These are phyloP conservation scores for Fusarium virguliforme DNA, from an alignment of 2,329 filamentous ascomycete species.

Conservation along the genomic window DNA sequence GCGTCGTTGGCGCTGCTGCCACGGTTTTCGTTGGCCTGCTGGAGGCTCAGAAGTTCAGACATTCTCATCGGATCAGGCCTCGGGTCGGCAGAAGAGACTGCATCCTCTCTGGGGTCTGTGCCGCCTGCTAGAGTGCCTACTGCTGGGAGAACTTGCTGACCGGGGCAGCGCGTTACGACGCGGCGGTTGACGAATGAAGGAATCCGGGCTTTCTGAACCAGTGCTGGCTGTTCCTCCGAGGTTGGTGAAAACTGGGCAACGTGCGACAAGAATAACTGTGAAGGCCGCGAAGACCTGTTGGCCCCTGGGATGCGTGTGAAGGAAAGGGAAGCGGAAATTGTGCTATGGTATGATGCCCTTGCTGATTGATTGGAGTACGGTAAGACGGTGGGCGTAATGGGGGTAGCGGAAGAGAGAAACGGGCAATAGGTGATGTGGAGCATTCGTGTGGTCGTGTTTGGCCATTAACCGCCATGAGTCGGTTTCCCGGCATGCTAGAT, in stretches of 20 bases:
- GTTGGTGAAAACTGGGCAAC: background rate
- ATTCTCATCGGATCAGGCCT: constrained; percentile 49
- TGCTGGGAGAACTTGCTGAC: constrained; percentile 22
- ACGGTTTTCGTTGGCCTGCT: background rate
- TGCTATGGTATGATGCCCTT: too few relatives aligned
- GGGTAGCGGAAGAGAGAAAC: too few relatives aligned
- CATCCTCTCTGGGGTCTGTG: constrained; percentile 21
- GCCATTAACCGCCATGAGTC: too few relatives aligned
- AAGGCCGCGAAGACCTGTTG: background rate
- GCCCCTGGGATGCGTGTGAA: background rate
- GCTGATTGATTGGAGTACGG: too few relatives aligned
- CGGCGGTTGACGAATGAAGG: constrained; percentile 16
- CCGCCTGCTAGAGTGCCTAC: constrained; percentile 3
- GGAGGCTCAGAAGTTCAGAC: constrained; percentile 41
- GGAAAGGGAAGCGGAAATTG: background rate
- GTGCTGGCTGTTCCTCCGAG: too few relatives aligned
- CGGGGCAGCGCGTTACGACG: constrained; percentile 10
- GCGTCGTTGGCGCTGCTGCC: background rate
- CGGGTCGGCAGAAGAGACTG: constrained; percentile 30
- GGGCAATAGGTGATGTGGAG: too few relatives aligned
- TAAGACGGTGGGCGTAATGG: too few relatives aligned
- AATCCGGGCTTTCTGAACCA: too few relatives aligned
- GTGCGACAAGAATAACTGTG: background rate
- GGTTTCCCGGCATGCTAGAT: too few relatives aligned
- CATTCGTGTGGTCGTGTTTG: too few relatives aligned